Evolutionary conservation across 2,329 filamentous ascomycete species (phyloP).

Genomic region (Intubia oerlemansii): DNA sequence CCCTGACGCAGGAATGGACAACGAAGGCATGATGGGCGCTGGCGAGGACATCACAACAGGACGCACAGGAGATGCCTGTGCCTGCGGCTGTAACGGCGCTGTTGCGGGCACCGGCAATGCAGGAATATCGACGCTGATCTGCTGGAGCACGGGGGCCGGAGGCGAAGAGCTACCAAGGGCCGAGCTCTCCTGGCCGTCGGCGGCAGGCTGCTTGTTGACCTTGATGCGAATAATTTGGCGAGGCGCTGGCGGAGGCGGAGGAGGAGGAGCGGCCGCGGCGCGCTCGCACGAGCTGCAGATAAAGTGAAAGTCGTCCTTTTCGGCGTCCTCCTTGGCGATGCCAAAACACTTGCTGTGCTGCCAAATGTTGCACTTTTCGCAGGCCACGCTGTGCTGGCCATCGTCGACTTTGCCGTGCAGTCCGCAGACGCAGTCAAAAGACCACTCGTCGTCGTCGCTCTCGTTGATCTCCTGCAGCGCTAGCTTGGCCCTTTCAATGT

Average conservation of each 20-base stretch:
- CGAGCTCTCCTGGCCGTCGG: neutral
- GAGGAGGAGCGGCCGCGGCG: neutral
- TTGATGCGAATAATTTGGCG: too few relatives aligned
- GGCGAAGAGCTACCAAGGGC: neutral
- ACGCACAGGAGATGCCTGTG: too few relatives aligned
- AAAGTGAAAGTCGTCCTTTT: slow-evolving; percentile 72
- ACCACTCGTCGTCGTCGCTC: slow-evolving; percentile 54
- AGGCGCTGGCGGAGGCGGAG: too few relatives aligned
- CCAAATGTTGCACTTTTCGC: slow-evolving; percentile 88
- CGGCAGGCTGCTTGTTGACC: slow-evolving; percentile 13
- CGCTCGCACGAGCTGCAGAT: slow-evolving; percentile 50
- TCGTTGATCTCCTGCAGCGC: slow-evolving; percentile 49
- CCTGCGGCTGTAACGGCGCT: too few relatives aligned
- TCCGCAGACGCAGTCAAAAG: slow-evolving; percentile 88
- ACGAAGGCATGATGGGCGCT: too few relatives aligned
- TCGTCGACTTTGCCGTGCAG: slow-evolving; percentile 85
- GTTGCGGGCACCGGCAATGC: too few relatives aligned
- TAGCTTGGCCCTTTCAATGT: slow-evolving; percentile 61
- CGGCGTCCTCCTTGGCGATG: slow-evolving; percentile 58
- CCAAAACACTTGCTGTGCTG: slow-evolving; percentile 87
- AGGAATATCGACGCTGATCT: too few relatives aligned
- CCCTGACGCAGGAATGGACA: too few relatives aligned
- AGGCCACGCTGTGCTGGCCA: slow-evolving; percentile 80
- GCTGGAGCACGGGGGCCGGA: neutral
- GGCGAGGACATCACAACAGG: too few relatives aligned